Evolutionary conservation across 2,329 filamentous ascomycete species (phyloP), one percentile per base, ranked within the genome.

Genomic region (Ophioceras dolichostomum): DNA sequence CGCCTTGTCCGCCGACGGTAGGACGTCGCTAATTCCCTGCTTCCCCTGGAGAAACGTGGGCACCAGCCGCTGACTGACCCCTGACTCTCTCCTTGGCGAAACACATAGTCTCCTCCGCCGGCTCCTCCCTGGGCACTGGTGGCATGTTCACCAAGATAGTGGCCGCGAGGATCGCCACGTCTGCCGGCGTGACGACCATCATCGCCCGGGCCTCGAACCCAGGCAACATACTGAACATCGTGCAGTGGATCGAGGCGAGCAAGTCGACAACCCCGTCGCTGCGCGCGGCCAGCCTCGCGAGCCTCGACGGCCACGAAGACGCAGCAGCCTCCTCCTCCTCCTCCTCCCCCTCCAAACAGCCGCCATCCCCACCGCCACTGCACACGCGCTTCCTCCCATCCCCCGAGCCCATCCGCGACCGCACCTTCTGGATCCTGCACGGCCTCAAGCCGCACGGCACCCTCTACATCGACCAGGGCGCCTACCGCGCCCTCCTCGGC

Each of bases 131-230:
- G 13, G 91, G 91, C 17, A 98, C 91, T 2, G 91, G 91, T 16
- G 91, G 91, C 32, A 98, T 98, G 91, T 80, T 82, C 45, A 98
- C 91, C 41, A 98, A 98, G 64, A 94, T 98, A 48, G 79, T 93
- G 19, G 91, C 91, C 37, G 91, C 91, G 19, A 77, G 84, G 38
- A 71, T 98, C 28, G 91, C 89, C 24, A 95, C 88, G 6, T 91
- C 88, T 26, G 91, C 87, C 10, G 91, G 91, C 32, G 89, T 96
- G 26, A 96, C 87, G 2, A 96, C 91, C 4, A 76, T 98, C 52
- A 96, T 98, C 52, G 94, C 91, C 8, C 79, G 83, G 46, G 94
- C 86, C 40, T 91, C 83, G n/a, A 88, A 83, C 44, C 91, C 91
- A 0, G 87, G 85, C 18, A 96, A 96, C 54, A 88, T 98, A 41